Base-by-base conservation (phyloP, 805 yeast species). In the Barnettozyma wickerhamii region DNA sequence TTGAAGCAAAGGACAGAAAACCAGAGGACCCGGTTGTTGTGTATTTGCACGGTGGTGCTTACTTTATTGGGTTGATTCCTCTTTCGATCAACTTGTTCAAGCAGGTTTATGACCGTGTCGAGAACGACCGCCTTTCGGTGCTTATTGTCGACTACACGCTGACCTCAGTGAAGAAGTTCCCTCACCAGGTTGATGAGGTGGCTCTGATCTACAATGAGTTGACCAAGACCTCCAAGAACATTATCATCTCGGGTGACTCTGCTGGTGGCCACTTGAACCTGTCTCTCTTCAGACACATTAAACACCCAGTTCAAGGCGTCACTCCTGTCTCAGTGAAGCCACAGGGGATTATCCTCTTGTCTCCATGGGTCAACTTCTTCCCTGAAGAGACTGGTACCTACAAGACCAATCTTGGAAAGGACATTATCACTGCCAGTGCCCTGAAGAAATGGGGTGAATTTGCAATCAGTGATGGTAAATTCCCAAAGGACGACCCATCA, bases 221-320 rank as follows among this genome's bases (percentile, higher is more conserved):
- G 19, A 19, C 42, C 17, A 35, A 46, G 30, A 29, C 47, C 2
- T 41, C 42, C 5, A 38, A 48, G 35, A 42, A 52, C 33, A 45
- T 58, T 31, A 42, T 55, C 10, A 35, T 55, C 4, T 39, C 48
- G 19, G 66, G 66, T 14, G 66, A 62, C 38, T 60, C 64, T 9
- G 59, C 59, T 10, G 65, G 66, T 19, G 65, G 58, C 1, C 55
- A 57, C 34, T 41, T 62, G 23, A 41, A 48, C 2, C 35, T 58
- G 12, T 49, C 49, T 6, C 37, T 58, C 19, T 23, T 46, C 6
- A 43, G 49, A 35, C 50, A 48, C 20, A 26, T 30, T 31, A 23
- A 23, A 12, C 12, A 9, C 12, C 26, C 26, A 9, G 3, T 23
- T 12, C 9, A 23, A 9, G 12, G 26, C 17, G 29, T 40, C 13